phyloP scores from a whole-genome alignment of 495 filamentous ascomycete genomes.

The Penicillium longicatenatum region DNA sequence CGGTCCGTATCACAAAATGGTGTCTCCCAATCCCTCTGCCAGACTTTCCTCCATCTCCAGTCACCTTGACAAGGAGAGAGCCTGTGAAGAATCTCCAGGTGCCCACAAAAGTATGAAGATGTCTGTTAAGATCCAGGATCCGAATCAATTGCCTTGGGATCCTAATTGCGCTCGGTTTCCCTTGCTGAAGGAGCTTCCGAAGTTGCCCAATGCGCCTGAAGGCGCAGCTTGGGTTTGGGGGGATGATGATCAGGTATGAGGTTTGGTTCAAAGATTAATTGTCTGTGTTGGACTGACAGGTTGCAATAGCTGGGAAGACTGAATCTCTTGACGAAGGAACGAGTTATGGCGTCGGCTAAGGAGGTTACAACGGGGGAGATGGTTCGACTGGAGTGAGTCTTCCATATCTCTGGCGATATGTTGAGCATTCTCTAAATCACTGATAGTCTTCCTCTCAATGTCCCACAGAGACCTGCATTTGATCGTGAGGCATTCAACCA shows the following conservation, averaged over 20 bases:
- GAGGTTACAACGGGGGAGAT: constrained; percentile 59
- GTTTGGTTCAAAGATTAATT: background rate
- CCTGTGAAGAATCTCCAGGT: background rate
- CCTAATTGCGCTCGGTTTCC: constrained; percentile 56
- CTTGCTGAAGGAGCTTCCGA: constrained; percentile 52
- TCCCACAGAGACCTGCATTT: constrained; percentile 53
- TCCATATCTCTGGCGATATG: background rate
- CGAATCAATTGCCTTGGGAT: constrained; percentile 52
- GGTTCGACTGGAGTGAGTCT: constrained; percentile 47
- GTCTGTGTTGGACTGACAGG: background rate
- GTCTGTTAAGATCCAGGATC: constrained; percentile 17
- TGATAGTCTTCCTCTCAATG: constrained; percentile 54
- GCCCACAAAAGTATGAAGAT: background rate
- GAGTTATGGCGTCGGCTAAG: constrained; percentile 50
- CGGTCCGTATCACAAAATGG: background rate
- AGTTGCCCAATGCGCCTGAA: constrained; percentile 43
- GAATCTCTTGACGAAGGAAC: constrained; percentile 58
- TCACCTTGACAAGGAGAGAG: constrained; percentile 3
- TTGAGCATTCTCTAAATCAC: background rate
- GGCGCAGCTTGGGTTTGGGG: constrained; percentile 68
- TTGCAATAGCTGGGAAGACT: constrained; percentile 50
- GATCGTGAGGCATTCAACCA: constrained; percentile 54
- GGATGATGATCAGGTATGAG: constrained; percentile 52
- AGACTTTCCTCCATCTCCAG: constrained; percentile 16
- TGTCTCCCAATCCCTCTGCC: constrained; percentile 10